Base-by-base conservation (phyloP, 2,329 filamentous ascomycete species). In the Fusarium praegraminearum region DNA sequence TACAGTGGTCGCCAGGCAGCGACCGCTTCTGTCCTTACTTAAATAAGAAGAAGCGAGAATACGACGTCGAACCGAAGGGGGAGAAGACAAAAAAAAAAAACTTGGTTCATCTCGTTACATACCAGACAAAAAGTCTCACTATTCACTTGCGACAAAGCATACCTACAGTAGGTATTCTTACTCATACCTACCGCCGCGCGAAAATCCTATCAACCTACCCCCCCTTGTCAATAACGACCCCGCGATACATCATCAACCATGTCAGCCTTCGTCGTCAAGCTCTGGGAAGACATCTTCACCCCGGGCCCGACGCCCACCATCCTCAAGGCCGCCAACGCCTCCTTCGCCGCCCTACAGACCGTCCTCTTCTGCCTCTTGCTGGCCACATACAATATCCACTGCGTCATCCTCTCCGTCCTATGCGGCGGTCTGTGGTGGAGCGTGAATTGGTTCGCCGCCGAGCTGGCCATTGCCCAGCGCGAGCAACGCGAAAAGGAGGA, bases 401-500 rank as follows among this genome's bases (percentile, higher is more conserved):
- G 98, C 76, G 79, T 93, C 68, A 85, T 95, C 61, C 87, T 99
- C 8, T 97, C 93, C 15, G 76, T 90, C 62, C 84, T 99, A 12
- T 93, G 89, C 69, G 94, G 83, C 33, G 92, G 92, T 7, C 85
- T 98, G 36, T 99, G 96, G 96, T 94, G 88, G 83, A 89, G 92
- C 60, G 94, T 98, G 82, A 98, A 98, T 86, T 99, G 96, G 96
- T 98, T 99, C 77, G 94, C 93, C 57, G 82, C 82, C 46, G 95
- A 89, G 82, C 78, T 89, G 50, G 81, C 81, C 65, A 77, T 78
- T 51, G 82, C 82, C 38, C 78, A 81, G 74, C 73, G 71, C 38
- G 85, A 87, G 76, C 51, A 71, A 58, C 65, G 68, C 45, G 63
- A 83, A 63, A 82, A 82, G 75, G 76, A 80, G 67, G 78, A 74